Base-by-base conservation (phyloP, 2,329 filamentous ascomycete species). In the Colletotrichum paranaense region DNA sequence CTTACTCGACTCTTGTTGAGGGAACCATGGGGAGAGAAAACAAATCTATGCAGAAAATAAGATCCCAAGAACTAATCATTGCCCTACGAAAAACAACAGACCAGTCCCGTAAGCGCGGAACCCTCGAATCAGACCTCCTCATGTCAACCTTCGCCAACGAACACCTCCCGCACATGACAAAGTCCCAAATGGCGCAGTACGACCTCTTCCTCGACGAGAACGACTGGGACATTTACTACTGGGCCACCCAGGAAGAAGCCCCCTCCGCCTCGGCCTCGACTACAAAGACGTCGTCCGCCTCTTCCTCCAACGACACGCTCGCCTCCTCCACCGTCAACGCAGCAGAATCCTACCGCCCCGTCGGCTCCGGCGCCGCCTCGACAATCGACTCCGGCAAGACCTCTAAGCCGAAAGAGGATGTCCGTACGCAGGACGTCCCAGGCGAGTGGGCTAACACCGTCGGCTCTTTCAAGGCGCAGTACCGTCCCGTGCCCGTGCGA, bases 191-290 rank as follows among this genome's bases (percentile, higher is more conserved):
- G 78, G 84, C 90, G 78, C 91, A 97, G 83, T 98, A 97, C 86
- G 96, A 98, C 82, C 86, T 89, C 32, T 97, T 99, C 87, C 91
- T 99, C 69, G 97, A 99, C 84, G 97, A 99, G 86, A 99, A 99
- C 84, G 97, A 99, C 86, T 99, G 97, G 97, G 97, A 99, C 82
- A 98, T 99, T 75, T 99, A 99, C 88, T 99, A 99, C 88, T 99
- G 97, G 97, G 95, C 94, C 4, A 99, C 97, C 19, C 97, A 99
- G 84, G 92, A 95, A 78, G 88, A 92, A 42, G 72, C 63, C 14
- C 85, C 89, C 5, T 85, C 87, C 1, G 89, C 89, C n/a, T 76
- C 81, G 67, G 82, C 85, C 75, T 62, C 78, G 76, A 30, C 76
- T 73, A 56, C 26, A 38, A 26, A 49, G 57, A 26, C 56, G 4